These are phyloP conservation scores for Trichocomaceae sp. DNA, from an alignment of 2,329 filamentous ascomycete species.

Conservation along the genomic window DNA sequence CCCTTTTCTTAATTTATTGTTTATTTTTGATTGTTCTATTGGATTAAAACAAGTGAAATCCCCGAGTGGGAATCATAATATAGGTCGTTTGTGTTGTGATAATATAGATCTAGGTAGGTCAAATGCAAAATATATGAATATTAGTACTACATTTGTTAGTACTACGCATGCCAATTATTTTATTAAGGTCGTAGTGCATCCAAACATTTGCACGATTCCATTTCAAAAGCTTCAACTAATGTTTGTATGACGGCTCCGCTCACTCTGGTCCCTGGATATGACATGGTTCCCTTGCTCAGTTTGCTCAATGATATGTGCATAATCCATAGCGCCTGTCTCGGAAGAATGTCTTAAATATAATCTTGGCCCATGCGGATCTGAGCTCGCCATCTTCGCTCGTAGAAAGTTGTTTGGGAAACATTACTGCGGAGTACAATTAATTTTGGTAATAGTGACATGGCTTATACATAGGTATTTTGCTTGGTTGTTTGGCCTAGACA, in stretches of 20 bases:
- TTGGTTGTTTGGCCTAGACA: background rate
- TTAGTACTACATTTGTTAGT: no score
- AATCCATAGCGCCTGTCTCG: background rate
- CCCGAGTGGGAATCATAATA: background rate
- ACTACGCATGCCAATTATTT: no score
- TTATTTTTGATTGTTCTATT: background rate
- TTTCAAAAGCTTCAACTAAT: background rate
- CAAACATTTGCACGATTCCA: no score
- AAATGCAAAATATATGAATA: background rate
- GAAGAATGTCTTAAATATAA: background rate
- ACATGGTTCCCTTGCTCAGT: background rate
- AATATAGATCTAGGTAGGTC: background rate
- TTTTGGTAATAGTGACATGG: background rate
- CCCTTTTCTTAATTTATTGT: background rate
- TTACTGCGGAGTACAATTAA: background rate
- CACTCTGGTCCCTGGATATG: background rate
- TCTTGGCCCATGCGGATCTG: background rate
- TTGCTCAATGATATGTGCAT: background rate
- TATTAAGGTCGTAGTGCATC: background rate
- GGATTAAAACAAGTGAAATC: background rate
- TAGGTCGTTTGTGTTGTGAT: background rate
- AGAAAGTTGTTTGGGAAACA: background rate
- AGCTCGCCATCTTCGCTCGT: background rate
- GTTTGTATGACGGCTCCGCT: background rate
- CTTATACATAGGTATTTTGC: background rate